These are phyloP conservation scores for Logfia minima DNA, from an alignment of 129 eudicot species.

Conservation along the genomic window DNA sequence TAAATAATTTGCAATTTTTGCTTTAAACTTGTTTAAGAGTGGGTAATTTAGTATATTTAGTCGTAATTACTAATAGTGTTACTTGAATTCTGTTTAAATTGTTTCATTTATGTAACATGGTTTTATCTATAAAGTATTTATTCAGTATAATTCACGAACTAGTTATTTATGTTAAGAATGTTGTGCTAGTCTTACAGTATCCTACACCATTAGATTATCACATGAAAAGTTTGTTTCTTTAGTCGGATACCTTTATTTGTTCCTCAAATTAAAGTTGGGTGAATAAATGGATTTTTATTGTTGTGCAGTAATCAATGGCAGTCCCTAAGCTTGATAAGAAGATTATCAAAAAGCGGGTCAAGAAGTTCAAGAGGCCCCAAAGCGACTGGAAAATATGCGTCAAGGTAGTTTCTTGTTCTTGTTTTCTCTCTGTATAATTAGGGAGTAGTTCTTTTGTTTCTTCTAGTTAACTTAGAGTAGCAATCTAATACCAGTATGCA, in stretches of 20 bases:
- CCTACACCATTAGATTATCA: not conserved
- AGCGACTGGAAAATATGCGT: conserved; percentile 67
- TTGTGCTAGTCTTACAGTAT: not conserved
- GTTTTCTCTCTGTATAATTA: not conserved
- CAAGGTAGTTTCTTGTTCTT: conserved; percentile 46
- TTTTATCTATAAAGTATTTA: not conserved
- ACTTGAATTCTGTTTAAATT: not conserved
- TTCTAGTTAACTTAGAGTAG: not conserved
- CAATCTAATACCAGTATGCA: not conserved
- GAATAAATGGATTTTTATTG: not conserved
- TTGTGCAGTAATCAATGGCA: conserved; percentile 52
- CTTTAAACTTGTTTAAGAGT: not conserved
- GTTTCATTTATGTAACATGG: not conserved
- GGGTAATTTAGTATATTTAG: not conserved
- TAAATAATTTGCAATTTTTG: not conserved
- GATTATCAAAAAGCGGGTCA: conserved; percentile 83
- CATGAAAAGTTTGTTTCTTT: not conserved
- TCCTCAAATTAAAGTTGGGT: not conserved
- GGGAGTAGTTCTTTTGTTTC: not conserved
- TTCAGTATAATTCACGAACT: not conserved
- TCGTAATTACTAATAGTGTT: not conserved
- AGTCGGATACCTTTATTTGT: not conserved
- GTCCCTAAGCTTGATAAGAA: conserved; percentile 75
- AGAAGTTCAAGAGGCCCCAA: conserved; percentile 84
- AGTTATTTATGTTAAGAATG: not conserved